phyloP scores from a whole-genome alignment of 2,329 filamentous ascomycete genomes.

The Monosporascus sp. region DNA sequence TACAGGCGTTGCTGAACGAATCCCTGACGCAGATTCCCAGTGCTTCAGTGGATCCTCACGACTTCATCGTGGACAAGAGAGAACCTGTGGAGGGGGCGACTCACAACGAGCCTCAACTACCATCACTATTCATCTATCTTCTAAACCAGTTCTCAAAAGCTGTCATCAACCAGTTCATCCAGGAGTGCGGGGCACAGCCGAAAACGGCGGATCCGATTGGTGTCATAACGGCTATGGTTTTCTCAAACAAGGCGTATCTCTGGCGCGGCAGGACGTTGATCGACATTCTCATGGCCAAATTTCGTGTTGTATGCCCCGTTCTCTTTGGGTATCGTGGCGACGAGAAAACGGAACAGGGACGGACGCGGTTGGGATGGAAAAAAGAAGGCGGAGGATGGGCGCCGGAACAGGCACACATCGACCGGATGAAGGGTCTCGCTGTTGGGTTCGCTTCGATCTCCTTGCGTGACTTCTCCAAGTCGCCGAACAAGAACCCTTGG shows the following conservation, averaged over 20 bases:
- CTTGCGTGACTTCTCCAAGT: constrained; percentile 73
- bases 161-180: constrained; percentile 64
- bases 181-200: constrained; percentile 58
- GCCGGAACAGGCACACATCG: constrained; percentile 66
- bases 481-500: constrained; percentile 65
- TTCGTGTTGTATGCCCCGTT: constrained; percentile 72
- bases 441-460: constrained; percentile 80
- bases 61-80: constrained; percentile 45
- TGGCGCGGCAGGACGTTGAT: constrained; percentile 66
- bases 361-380: constrained; percentile 68
- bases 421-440: constrained; percentile 77
- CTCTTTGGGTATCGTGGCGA: constrained; percentile 78
- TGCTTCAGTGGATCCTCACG: constrained; percentile 46
- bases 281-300: constrained; percentile 84
- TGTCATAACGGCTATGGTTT: constrained; percentile 69
- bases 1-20: constrained; percentile 48
- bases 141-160: constrained; percentile 72
- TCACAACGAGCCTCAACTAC: constrained; percentile 50
- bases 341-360: constrained; percentile 66
- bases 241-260: constrained; percentile 61
- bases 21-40: constrained; percentile 50
- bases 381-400: constrained; percentile 56
- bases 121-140: constrained; percentile 66
- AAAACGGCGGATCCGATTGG: constrained; percentile 72
- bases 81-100: constrained; percentile 43